Evolutionary conservation across 805 yeast species (phyloP).

Genomic region (Kodamaea kakaduensis): DNA sequence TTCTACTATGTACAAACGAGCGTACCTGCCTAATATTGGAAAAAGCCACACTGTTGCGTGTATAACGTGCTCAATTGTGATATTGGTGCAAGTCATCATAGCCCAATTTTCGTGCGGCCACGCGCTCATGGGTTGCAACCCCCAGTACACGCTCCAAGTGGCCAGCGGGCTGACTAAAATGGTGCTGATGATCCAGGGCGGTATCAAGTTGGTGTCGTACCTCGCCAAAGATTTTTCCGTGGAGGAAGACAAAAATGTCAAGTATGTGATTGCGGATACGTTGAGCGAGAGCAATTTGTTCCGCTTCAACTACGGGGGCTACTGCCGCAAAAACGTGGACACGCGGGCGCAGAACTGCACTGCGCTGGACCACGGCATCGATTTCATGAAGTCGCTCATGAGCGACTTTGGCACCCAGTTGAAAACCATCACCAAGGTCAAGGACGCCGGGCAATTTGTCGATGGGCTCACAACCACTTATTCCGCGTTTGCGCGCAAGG

Average conservation of each 20-base stretch:
- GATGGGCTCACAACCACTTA: conserved; percentile 10
- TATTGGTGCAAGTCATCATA: conserved; percentile 2
- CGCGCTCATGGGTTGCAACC: conserved; percentile 27
- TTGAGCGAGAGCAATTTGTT: conserved; percentile 41
- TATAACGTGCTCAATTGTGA: conserved; percentile 1
- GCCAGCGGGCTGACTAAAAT: conserved; percentile 29
- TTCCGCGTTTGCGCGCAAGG: conserved; percentile 2
- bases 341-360: conserved; percentile 22
- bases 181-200: conserved; percentile 36
- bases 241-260: conserved; percentile 6
- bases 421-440: conserved; percentile 36
- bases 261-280: conserved; percentile 28
- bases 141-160: conserved; percentile 42
- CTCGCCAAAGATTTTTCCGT: conserved; percentile 40
- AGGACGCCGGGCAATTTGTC: conserved; percentile 27
- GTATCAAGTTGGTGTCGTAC: conserved; percentile 41
- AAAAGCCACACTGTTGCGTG: conserved; percentile 6
- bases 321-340: conserved; percentile 37
- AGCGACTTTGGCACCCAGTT: conserved; percentile 49
- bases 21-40: no score
- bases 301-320: conserved; percentile 45
- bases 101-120: conserved; percentile 6
- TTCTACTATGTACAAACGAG: no score
- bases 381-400: conserved; percentile 43
- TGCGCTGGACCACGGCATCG: conserved; percentile 40